A percentile compares a stretch with the other conserved stretches of the same genome.
Conservation (phyloP, 805 yeast genomes). For the Metschnikowia similis region DNA sequence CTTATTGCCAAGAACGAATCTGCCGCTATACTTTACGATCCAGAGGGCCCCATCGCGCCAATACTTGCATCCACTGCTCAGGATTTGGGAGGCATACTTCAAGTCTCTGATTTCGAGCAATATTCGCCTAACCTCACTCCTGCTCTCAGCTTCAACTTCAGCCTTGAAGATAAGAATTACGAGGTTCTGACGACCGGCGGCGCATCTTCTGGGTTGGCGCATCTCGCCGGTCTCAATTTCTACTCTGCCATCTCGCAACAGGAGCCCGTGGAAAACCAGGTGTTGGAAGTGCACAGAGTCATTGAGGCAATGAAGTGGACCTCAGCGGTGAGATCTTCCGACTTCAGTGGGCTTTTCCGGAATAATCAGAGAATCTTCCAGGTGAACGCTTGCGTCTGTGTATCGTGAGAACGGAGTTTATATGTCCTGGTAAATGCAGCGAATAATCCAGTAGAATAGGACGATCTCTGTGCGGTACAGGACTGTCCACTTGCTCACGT, state of each 20-base stretch:
- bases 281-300: constrained; percentile 55
- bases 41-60: constrained; percentile 68
- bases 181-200: constrained; percentile 53
- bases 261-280: constrained; percentile 14
- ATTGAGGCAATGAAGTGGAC: constrained; percentile 93
- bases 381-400: constrained; percentile 25
- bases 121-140: constrained; percentile 51
- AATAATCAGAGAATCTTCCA: constrained; percentile 16
- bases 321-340: constrained; percentile 71
- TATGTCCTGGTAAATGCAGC: constrained; percentile 3
- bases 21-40: constrained; percentile 76
- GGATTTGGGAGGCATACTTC: constrained; percentile 63
- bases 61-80: constrained; percentile 49
- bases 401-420: constrained; percentile 36
- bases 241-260: constrained; percentile 32
- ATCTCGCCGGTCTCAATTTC: constrained; percentile 69
- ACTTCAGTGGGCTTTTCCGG: constrained; percentile 37
- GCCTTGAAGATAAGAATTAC: constrained; percentile 14
- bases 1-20: constrained; percentile 74
- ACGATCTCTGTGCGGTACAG: constrained; percentile 27
- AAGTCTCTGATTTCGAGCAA: constrained; percentile 57
- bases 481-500: constrained; percentile 22
- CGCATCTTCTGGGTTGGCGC: constrained; percentile 79
- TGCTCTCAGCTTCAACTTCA: constrained; percentile 21
- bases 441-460: constrained; percentile 19